These are phyloP conservation scores for Chlorencoelia australis DNA, from an alignment of 2,329 filamentous ascomycete species.

Conservation along the genomic window DNA sequence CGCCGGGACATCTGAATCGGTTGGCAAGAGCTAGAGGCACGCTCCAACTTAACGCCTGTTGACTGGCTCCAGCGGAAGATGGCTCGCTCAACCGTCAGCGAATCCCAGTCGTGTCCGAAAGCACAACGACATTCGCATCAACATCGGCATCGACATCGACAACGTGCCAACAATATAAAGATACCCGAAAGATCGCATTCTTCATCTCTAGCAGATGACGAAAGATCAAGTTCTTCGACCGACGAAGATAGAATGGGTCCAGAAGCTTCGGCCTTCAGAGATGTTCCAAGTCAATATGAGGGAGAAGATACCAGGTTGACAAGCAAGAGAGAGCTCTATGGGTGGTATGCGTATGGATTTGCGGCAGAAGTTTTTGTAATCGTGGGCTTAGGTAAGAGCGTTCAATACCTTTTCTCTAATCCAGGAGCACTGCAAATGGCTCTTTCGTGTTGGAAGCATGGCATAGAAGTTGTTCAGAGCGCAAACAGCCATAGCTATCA, in stretches of 20 bases:
- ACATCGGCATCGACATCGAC: too few species aligned
- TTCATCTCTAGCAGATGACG: constrained; percentile 60
- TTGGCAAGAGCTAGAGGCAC: too few species aligned
- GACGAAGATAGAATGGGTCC: constrained; percentile 27
- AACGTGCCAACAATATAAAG: constrained; percentile 34
- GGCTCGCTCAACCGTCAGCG: constrained; percentile 17
- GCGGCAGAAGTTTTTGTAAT: constrained; percentile 95
- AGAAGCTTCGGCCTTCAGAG: constrained; percentile 22
- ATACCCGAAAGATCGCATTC: constrained; percentile 46
- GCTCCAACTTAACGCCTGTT: constrained; percentile 7
- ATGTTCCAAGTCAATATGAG: constrained; percentile 44
- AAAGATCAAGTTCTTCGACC: constrained; percentile 41
- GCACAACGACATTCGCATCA: too few species aligned
- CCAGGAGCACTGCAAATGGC: too few species aligned
- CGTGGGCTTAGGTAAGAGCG: constrained; percentile 73
- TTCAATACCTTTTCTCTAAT: too few species aligned
- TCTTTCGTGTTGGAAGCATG: too few species aligned
- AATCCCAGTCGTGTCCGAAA: constrained; percentile 14
- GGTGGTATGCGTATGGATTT: constrained; percentile 96
- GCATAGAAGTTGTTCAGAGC: too few species aligned
- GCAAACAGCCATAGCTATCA: too few species aligned
- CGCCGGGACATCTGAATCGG: too few species aligned
- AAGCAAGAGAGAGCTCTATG: constrained; percentile 74
- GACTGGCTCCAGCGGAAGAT: constrained; percentile 11
- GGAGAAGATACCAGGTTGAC: constrained; percentile 87